Evolutionary conservation across 164 flowering plant genomes (phyloP).

Genomic region (Warburgia ugandensis): DNA sequence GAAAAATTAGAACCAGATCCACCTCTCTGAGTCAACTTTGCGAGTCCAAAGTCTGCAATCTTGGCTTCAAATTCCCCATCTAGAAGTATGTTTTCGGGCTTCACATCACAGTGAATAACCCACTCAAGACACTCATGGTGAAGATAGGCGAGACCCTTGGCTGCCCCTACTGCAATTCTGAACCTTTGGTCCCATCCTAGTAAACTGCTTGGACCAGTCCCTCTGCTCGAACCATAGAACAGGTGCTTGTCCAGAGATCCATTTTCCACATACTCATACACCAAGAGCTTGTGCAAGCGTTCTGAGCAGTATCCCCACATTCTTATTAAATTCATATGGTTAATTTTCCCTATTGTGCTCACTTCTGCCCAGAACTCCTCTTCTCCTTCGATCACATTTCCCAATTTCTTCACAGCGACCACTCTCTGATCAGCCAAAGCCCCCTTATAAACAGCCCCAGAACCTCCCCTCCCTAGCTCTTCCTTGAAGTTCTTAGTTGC

Average conservation of each 20-base stretch:
- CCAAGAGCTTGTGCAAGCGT: slow-evolving; percentile 11
- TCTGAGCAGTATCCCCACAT: slow-evolving; percentile 23
- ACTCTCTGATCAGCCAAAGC: slow-evolving; percentile 14
- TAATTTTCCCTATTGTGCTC: slow-evolving; percentile 17
- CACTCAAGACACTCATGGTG: slow-evolving; percentile 21
- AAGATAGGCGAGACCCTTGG: slow-evolving; percentile 30
- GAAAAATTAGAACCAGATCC: slow-evolving; percentile 1
- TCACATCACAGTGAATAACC: slow-evolving; percentile 20
- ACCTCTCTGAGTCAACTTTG: slow-evolving; percentile 4
- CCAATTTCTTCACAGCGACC: slow-evolving; percentile 18
- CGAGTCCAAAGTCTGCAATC: slow-evolving; percentile 15
- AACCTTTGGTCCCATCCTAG: slow-evolving; percentile 13
- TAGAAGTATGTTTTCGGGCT: slow-evolving; percentile 18
- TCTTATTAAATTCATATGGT: slow-evolving; percentile 24
- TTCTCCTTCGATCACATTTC: slow-evolving; percentile 17
- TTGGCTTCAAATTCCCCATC: slow-evolving; percentile 5
- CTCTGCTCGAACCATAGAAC: slow-evolving; percentile 4
- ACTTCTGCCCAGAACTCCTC: slow-evolving; percentile 24
- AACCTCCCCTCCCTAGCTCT: slow-evolving; percentile 21
- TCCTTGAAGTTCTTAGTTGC: slow-evolving; percentile 17
- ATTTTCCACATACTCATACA: slow-evolving; percentile 16
- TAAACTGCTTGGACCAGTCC: no score
- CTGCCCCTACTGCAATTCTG: slow-evolving; percentile 25
- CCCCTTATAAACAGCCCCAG: slow-evolving; percentile 15
- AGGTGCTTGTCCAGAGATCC: slow-evolving; percentile 16